These are phyloP conservation scores for Penstemon newberryi DNA, from an alignment of 257 asterid genomes.

Conservation along the genomic window DNA sequence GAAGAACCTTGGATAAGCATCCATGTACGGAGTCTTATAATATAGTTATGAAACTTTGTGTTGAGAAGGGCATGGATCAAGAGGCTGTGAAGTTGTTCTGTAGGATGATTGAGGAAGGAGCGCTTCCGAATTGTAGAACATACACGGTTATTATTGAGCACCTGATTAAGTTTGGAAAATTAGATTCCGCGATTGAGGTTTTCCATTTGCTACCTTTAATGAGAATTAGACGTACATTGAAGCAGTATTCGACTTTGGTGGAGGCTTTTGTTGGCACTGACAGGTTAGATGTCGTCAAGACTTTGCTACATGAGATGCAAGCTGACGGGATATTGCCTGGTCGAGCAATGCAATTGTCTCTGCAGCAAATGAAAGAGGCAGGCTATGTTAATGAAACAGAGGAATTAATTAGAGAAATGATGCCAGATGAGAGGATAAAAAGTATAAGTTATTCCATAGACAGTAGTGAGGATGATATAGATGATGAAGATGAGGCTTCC, in stretches of 20 bases:
- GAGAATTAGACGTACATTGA: slow-evolving; percentile 72
- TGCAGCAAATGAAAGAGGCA: slow-evolving; percentile 65
- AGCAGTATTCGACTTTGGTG: slow-evolving; percentile 69
- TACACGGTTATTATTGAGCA: slow-evolving; percentile 79
- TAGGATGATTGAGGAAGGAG: slow-evolving; percentile 74
- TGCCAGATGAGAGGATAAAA: slow-evolving; percentile 75
- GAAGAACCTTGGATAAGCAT: slow-evolving; percentile 51
- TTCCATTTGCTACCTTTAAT: slow-evolving; percentile 64
- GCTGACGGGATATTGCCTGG: slow-evolving; percentile 87
- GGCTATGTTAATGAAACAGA: slow-evolving; percentile 60
- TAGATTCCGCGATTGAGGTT: slow-evolving; percentile 66
- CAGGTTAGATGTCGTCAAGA: slow-evolving; percentile 49
- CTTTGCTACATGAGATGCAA: slow-evolving; percentile 77
- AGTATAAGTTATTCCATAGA: slow-evolving; percentile 47
- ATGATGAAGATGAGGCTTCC: slow-evolving; percentile 51
- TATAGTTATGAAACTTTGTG: slow-evolving; percentile 67
- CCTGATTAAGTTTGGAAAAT: slow-evolving; percentile 49
- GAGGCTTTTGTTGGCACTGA: slow-evolving; percentile 50
- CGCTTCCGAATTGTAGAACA: slow-evolving; percentile 85
- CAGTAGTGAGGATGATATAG: slow-evolving; percentile 49
- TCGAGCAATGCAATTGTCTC: slow-evolving; percentile 61
- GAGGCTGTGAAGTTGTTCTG: slow-evolving; percentile 65
- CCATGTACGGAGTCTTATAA: slow-evolving; percentile 84
- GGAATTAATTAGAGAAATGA: slow-evolving; percentile 58
- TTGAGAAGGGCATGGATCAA: slow-evolving; percentile 57